These are phyloP conservation scores for Amphibolis antarctica DNA, from an alignment of 106 monocot genomes.

Conservation along the genomic window DNA sequence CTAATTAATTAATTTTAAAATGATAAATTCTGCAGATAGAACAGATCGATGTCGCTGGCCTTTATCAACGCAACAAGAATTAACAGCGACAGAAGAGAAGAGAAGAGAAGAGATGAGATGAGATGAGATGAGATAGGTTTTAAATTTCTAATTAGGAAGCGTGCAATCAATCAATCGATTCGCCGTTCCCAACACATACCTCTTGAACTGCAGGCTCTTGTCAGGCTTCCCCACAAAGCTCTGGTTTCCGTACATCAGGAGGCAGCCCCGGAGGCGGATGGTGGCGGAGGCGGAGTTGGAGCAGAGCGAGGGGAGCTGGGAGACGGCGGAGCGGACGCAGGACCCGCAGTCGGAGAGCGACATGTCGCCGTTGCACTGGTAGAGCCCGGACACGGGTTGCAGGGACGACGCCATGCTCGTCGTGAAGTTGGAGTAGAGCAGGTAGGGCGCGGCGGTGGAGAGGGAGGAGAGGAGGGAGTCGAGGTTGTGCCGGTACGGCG, in stretches of 20 bases:
- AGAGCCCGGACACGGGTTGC: conserved; percentile 9
- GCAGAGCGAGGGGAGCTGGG: neutral
- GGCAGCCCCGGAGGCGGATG: conserved; percentile 5
- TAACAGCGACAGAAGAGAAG: no score
- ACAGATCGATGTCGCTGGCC: no score
- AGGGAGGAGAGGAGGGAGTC: conserved; percentile 17
- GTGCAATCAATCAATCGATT: no score
- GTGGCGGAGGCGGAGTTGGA: conserved; percentile 1
- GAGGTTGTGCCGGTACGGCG: conserved; percentile 8
- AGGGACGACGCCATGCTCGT: neutral
- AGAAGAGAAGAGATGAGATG: no score
- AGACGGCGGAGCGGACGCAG: neutral
- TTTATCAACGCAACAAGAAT: no score
- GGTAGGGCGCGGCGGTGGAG: conserved; percentile 9
- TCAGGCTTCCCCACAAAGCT: conserved; percentile 4
- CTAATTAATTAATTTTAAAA: no score
- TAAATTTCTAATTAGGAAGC: no score
- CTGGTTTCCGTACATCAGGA: conserved; percentile 8
- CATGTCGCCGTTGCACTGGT: conserved; percentile 9
- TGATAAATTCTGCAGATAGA: no score
- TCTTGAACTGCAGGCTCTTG: conserved; percentile 9
- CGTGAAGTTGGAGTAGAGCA: conserved; percentile 13
- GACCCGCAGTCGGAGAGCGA: conserved; percentile 5
- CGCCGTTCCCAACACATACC: no score
- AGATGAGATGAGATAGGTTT: no score